Evolutionary conservation across 2,329 filamentous ascomycete species (phyloP).

Genomic region (Fusarium subtropicale): DNA sequence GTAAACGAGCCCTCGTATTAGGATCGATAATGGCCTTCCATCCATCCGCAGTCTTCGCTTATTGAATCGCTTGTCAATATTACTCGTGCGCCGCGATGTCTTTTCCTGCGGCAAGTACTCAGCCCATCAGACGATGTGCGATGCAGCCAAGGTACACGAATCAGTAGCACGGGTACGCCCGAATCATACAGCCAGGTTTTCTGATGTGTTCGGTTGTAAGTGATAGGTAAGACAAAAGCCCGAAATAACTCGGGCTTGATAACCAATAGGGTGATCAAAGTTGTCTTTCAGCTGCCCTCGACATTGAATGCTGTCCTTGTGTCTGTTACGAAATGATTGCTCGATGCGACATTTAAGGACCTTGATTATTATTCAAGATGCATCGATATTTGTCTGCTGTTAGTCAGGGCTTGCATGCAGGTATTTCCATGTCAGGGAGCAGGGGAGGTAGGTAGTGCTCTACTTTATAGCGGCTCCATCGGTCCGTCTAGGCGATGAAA

Average conservation of each 20-base stretch:
- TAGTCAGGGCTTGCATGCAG: not conserved
- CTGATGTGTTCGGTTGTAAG: conserved; percentile 16
- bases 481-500: not conserved
- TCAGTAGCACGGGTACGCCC: conserved; percentile 26
- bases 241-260: conserved; percentile 28
- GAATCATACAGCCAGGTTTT: conserved; percentile 3
- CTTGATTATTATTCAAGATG: not conserved
- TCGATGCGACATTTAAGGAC: not conserved
- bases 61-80: conserved; percentile 38
- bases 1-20: conserved; percentile 21
- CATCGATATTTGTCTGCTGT: not conserved
- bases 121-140: conserved; percentile 37
- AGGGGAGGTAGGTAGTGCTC: not conserved
- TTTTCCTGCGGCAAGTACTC: conserved; percentile 35
- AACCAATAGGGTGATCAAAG: not conserved
- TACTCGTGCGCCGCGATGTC: conserved; percentile 26
- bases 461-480: not conserved
- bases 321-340: not conserved
- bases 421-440: not conserved
- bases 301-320: not conserved
- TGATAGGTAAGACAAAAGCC: conserved; percentile 26
- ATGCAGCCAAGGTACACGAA: conserved; percentile 25
- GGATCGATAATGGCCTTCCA: conserved; percentile 21
- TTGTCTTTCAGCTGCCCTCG: not conserved
- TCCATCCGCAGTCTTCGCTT: conserved; percentile 40